Conservation (phyloP, 148 eudicot genomes). For the Rhododendron henanense region DNA sequence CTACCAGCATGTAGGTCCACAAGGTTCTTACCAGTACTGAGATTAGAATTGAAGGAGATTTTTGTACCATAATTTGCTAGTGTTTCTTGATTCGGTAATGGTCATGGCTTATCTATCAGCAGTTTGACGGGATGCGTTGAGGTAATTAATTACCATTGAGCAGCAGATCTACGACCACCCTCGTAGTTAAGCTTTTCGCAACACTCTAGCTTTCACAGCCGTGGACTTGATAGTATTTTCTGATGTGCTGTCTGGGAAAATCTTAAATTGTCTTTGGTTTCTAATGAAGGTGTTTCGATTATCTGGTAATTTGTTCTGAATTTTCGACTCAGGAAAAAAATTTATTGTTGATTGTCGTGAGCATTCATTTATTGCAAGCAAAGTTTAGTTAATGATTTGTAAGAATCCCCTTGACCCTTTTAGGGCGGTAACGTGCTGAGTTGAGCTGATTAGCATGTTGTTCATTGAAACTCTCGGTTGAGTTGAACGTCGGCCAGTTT, state of each 20-base stretch:
- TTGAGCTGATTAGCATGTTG: neutral
- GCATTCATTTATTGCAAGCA: neutral
- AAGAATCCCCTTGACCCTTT: neutral
- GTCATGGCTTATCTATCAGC: constrained; percentile 2
- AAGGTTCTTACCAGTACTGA: constrained; percentile 44
- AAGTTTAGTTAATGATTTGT: too few species aligned
- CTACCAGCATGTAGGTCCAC: constrained; percentile 27
- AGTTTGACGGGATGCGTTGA: constrained; percentile 13
- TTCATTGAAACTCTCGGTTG: neutral
- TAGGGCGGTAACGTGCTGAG: neutral
- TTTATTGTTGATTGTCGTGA: neutral
- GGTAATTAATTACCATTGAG: neutral
- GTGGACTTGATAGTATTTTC: neutral
- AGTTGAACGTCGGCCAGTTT: neutral
- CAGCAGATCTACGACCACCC: too few species aligned
- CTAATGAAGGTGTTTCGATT: neutral
- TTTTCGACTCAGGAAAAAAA: neutral
- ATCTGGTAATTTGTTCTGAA: neutral
- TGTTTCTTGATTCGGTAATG: constrained; percentile 11
- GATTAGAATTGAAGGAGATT: constrained; percentile 17
- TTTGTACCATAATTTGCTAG: constrained; percentile 28
- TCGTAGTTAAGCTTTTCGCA: neutral
- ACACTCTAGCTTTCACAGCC: constrained; percentile 1
- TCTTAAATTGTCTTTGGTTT: neutral
- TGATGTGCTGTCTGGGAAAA: neutral